Base-by-base conservation (phyloP, 2,329 filamentous ascomycete genomes). In the Botrytis tulipae region DNA sequence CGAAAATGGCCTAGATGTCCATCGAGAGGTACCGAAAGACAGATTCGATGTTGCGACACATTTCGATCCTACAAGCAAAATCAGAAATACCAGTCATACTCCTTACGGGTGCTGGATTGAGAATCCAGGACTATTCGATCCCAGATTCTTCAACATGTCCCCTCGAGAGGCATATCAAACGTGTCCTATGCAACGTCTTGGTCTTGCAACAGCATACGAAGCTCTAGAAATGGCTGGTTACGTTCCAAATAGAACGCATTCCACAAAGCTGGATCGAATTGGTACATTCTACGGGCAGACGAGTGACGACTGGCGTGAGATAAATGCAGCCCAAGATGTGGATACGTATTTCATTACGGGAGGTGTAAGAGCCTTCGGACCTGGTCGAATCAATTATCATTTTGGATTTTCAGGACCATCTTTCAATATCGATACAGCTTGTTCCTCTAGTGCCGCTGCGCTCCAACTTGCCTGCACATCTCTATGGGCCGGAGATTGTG, bases 121-220 rank as follows among this genome's bases (percentile, higher is more conserved):
- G 75, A 88, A 94, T 75, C 92, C 92, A 0, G 92, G 92, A 72
- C 85, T 92, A 66, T 95, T 95, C 79, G 93, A 95, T 78, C 90
- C 92, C n/a, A 86, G 91, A 1, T 95, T 95, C 83, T 95, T 95
- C 87, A 94, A 94, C 82, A 94, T 95, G 90, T 94, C 92, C 51
- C 92, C 92, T 9, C 89, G 92, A 77, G 92, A 95, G 82, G 93
- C 93, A 42, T 88, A 89, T 70, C 92, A 94, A 80, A 94, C 92
- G 1, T 93, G 95, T 80, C 93, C 93, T 0, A 93, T 93, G 87
- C 92, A 94, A 81, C 88, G 93, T 78, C 86, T 95, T 77, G 91
- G 92, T 4, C 83, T 96, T 35, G 88, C 91, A 14, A 94, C 92
- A 4, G 92, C 92, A 0, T 95, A 94, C 78, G 93, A 95, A 80